A percentile compares a stretch with the other conserved stretches of the same genome.
Conservation (phyloP, 345 rosid genomes). For the Eucalyptus marginata region DNA sequence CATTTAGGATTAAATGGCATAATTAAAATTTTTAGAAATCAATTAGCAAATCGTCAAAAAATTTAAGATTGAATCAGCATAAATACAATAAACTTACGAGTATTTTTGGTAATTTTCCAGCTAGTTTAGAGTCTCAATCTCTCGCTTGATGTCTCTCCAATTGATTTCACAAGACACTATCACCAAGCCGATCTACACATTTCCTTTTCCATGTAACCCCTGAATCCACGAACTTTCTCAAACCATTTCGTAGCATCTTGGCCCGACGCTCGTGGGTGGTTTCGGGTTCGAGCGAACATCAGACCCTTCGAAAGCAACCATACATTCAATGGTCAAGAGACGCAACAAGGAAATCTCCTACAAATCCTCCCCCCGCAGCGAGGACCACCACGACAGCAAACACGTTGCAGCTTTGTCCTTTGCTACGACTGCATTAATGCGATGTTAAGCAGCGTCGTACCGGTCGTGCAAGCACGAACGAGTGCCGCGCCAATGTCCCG, state of each 20-base stretch:
- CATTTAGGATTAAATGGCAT: too few relatives aligned
- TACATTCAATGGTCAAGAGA: neutral
- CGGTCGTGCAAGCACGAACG: neutral
- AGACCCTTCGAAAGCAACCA: neutral
- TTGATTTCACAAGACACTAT: neutral
- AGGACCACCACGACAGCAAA: neutral
- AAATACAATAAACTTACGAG: accelerated
- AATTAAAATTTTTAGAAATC: too few relatives aligned
- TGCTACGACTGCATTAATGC: neutral
- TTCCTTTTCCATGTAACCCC: neutral
- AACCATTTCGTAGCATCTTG: neutral
- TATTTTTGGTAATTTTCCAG: neutral
- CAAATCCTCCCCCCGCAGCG: neutral
- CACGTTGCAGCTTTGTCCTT: neutral
- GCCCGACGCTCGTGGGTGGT: neutral
- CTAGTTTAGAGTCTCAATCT: neutral
- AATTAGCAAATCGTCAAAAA: too few relatives aligned
- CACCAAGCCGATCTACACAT: neutral
- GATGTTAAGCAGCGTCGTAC: neutral
- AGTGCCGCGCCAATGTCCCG: neutral
- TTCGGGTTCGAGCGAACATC: neutral
- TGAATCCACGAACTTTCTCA: neutral
- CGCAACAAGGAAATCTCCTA: neutral
- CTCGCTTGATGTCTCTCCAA: neutral
- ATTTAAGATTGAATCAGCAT: too few relatives aligned